Conservation (phyloP, 306 rosid genomes). For the Delonix regia region DNA sequence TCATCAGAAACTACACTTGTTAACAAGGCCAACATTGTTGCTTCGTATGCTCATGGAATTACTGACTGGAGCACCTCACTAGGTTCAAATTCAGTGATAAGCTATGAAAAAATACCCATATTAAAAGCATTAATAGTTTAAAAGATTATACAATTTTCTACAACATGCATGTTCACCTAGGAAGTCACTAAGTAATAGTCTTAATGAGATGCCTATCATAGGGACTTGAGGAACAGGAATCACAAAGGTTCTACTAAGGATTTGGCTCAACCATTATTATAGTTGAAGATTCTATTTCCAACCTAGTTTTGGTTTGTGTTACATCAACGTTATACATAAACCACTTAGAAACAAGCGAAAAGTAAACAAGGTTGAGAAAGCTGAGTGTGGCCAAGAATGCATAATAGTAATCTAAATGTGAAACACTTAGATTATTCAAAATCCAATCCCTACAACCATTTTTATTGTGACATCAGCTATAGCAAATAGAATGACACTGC, state of each 20-base stretch:
- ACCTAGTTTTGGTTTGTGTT: constrained; percentile 30
- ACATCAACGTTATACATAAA: constrained; percentile 60
- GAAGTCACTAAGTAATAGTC: constrained; percentile 72
- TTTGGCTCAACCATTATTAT: background rate
- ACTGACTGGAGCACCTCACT: constrained; percentile 56
- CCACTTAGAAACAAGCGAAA: constrained; percentile 55
- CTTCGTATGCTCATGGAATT: constrained; percentile 29
- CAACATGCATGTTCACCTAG: constrained; percentile 71
- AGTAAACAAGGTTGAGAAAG: constrained; percentile 64
- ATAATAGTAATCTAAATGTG: constrained; percentile 68
- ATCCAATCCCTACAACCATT: constrained; percentile 65
- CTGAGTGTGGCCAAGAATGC: constrained; percentile 59
- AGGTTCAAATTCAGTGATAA: constrained; percentile 63
- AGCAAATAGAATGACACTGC: constrained; percentile 58
- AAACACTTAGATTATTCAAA: constrained; percentile 66
- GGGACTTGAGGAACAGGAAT: constrained; percentile 86
- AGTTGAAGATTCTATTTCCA: constrained; percentile 29
- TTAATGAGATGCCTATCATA: constrained; percentile 76
- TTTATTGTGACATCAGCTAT: constrained; percentile 57
- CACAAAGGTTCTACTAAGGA: background rate
- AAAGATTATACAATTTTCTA: constrained; percentile 74
- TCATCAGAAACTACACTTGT: constrained; percentile 55
- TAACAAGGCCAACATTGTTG: constrained; percentile 41
- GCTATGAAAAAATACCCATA: constrained; percentile 85
- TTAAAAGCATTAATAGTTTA: constrained; percentile 84